Percentiles rank a stretch among this genome's conserved stretches.
Evolutionary conservation across 2,329 filamentous ascomycete genomes (phyloP).

Genomic region (Colletotrichum sp.): DNA sequence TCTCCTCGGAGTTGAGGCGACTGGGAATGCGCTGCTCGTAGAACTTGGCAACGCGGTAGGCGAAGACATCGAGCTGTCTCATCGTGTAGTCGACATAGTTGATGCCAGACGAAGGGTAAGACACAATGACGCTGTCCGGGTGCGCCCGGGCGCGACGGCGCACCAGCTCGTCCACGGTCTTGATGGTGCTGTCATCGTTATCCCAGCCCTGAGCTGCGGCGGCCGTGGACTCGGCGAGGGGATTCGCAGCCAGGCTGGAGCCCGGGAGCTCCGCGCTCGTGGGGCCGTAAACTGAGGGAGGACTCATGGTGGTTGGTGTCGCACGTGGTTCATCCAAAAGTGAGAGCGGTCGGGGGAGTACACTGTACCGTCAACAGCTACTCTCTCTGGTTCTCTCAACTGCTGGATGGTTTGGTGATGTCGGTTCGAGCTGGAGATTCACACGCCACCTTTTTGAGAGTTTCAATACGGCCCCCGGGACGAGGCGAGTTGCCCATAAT

Average conservation of each 20-base stretch:
- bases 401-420: background rate
- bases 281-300: conserved; percentile 21
- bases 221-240: background rate
- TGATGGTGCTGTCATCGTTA: conserved; percentile 25
- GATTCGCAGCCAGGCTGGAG: conserved; percentile 1
- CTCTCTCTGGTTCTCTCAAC: background rate
- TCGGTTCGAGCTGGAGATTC: background rate
- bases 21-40: conserved; percentile 27
- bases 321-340: conserved; percentile 4
- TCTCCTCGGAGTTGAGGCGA: conserved; percentile 25
- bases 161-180: conserved; percentile 29
- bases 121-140: conserved; percentile 38
- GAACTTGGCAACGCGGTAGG: conserved; percentile 29
- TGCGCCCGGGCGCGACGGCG: conserved; percentile 29
- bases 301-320: conserved; percentile 8
- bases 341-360: background rate
- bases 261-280: conserved; percentile 10
- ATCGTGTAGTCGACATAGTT: conserved; percentile 52
- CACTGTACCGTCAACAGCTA: background rate
- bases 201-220: background rate
- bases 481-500: background rate
- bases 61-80: conserved; percentile 47
- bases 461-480: background rate
- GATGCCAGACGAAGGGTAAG: conserved; percentile 47
- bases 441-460: background rate